Conservation (phyloP, 148 eudicot species). For the Bassia scoparia region DNA sequence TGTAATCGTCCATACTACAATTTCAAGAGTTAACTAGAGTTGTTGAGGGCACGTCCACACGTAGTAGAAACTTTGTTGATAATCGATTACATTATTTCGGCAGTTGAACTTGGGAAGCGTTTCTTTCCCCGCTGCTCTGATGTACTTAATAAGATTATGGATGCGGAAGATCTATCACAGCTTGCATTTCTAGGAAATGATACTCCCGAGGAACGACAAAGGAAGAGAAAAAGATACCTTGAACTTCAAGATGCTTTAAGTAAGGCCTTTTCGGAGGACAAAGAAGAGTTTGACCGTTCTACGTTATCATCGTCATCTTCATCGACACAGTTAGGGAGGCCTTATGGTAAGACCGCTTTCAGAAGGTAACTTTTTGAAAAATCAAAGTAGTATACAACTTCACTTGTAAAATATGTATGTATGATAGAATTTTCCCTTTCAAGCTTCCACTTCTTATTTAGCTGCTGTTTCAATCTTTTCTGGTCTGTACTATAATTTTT, state of each 20-base stretch:
- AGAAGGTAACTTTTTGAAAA: constrained; percentile 26
- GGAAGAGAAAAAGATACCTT: constrained; percentile 53
- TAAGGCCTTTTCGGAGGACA: constrained; percentile 66
- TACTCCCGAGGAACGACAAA: constrained; percentile 49
- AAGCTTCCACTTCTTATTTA: background rate
- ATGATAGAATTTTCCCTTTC: background rate
- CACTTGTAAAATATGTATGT: constrained; percentile 21
- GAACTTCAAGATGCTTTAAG: constrained; percentile 61
- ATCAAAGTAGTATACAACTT: background rate
- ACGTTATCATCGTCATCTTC: constrained; percentile 57
- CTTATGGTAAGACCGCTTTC: constrained; percentile 29
- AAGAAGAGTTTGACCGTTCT: constrained; percentile 46
- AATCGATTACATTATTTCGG: background rate
- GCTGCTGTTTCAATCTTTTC: background rate
- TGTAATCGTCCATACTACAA: background rate
- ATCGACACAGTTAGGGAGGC: constrained; percentile 39
- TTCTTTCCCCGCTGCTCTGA: constrained; percentile 87
- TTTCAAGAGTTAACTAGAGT: background rate
- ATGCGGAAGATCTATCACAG: constrained; percentile 54
- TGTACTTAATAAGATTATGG: constrained; percentile 71
- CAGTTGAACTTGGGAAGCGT: constrained; percentile 87
- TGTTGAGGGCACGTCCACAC: background rate
- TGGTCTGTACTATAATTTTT: constrained; percentile 33
- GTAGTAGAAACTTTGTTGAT: background rate
- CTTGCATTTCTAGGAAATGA: constrained; percentile 47